Percentiles rank a stretch among this genome's conserved stretches.
These are phyloP conservation scores for Domatiomyces globalis DNA, from an alignment of 2,329 filamentous ascomycete species.

Conservation along the genomic window DNA sequence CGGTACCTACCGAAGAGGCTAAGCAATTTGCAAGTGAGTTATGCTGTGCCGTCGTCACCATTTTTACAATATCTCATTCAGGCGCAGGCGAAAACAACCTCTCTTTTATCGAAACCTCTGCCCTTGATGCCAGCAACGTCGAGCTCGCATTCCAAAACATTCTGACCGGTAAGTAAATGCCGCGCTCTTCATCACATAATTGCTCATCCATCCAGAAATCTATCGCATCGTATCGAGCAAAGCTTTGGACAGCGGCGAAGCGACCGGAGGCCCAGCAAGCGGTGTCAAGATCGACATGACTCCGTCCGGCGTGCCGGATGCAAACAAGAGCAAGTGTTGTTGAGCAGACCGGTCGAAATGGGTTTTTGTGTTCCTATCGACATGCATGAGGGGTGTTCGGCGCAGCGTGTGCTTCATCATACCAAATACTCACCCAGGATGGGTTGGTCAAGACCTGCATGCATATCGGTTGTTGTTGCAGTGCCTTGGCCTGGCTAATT, in stretches of 20 bases:
- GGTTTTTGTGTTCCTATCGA: background rate
- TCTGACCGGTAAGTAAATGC: slow-evolving; percentile 60
- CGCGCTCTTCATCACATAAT: background rate
- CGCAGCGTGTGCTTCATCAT: background rate
- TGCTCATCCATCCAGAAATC: slow-evolving; percentile 54
- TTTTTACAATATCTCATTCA: background rate
- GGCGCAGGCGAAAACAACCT: slow-evolving; percentile 80
- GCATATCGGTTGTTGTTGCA: background rate
- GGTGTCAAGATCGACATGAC: slow-evolving; percentile 70
- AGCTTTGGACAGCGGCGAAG: slow-evolving; percentile 80
- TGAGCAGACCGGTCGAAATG: slow-evolving; percentile 23
- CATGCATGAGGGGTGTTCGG: background rate
- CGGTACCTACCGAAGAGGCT: slow-evolving; percentile 93
- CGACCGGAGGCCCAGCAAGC: slow-evolving; percentile 65
- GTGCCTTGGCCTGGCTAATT: background rate
- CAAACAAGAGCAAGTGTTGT: slow-evolving; percentile 72
- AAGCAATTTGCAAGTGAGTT: slow-evolving; percentile 87
- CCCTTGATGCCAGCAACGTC: slow-evolving; percentile 96
- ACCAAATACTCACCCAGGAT: background rate
- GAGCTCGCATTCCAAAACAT: slow-evolving; percentile 99
- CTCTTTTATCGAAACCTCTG: slow-evolving; percentile 98
- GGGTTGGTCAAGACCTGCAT: background rate
- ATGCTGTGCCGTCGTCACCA: background rate
- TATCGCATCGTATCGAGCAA: slow-evolving; percentile 99
- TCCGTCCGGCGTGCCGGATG: slow-evolving; percentile 66